These are phyloP conservation scores for Fusarium sp. DNA, from an alignment of 2,329 filamentous ascomycete genomes.

Conservation along the genomic window DNA sequence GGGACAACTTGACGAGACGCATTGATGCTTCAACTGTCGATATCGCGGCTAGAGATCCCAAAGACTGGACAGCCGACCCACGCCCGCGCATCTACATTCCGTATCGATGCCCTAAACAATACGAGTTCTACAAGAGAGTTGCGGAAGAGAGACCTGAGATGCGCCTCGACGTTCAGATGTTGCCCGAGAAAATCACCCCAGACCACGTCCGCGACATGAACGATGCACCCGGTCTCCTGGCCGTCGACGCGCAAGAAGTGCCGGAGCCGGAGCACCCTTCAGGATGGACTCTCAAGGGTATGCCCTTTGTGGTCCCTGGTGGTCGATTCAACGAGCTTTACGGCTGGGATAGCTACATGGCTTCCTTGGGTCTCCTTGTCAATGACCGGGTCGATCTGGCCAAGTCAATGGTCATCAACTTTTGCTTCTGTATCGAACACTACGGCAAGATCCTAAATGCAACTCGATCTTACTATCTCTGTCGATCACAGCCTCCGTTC, in stretches of 20 bases:
- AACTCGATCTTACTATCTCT: slow-evolving; percentile 94
- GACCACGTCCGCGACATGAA: slow-evolving; percentile 87
- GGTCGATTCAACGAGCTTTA: slow-evolving; percentile 98
- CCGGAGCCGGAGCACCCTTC: slow-evolving; percentile 68
- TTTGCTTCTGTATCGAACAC: slow-evolving; percentile 97
- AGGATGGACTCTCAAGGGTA: slow-evolving; percentile 77
- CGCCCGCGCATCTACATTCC: slow-evolving; percentile 94
- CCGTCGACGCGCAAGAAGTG: slow-evolving; percentile 86
- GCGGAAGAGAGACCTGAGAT: slow-evolving; percentile 84
- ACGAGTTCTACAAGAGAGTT: slow-evolving; percentile 86
- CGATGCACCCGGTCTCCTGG: slow-evolving; percentile 86
- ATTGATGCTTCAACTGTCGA: slow-evolving; percentile 92
- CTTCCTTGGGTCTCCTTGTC: slow-evolving; percentile 86
- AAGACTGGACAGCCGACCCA: slow-evolving; percentile 93
- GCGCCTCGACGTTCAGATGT: slow-evolving; percentile 84
- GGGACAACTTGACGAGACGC: slow-evolving; percentile 87
- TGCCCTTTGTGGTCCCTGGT: slow-evolving; percentile 97
- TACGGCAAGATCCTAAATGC: slow-evolving; percentile 99
- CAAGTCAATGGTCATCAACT: slow-evolving; percentile 95
- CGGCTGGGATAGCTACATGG: slow-evolving; percentile 99
- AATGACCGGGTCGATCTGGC: slow-evolving; percentile 88
- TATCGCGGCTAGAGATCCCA: slow-evolving; percentile 86
- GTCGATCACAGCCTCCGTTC: slow-evolving; percentile 94
- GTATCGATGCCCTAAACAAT: slow-evolving; percentile 83
- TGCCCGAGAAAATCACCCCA: slow-evolving; percentile 81